Base-by-base conservation (phyloP, 768 basidiomycete genomes). In the Strobilomyces echinocephalus region DNA sequence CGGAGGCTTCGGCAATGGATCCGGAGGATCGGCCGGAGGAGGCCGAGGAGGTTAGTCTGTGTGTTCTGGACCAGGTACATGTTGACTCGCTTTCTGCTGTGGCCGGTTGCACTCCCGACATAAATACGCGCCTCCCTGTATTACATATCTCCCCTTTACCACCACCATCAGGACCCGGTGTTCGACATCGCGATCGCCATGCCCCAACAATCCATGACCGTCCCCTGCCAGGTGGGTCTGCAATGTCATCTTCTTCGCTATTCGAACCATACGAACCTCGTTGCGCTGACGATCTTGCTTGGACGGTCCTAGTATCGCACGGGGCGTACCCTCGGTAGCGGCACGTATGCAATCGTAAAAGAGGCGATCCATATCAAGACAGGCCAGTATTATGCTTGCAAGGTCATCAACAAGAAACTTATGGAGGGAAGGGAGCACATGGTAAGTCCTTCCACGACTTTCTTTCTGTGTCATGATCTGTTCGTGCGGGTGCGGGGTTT, bases 391-490 rank as follows among this genome's bases (percentile, higher is more conserved):
- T 98, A 88, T 77, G 97, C 95, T 20, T 97, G 95, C 82, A 99
- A 99, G 73, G 97, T 98, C 64, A 94, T 97, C 74, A 97, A 95
- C 84, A 98, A 98, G 80, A 93, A 95, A 66, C 83, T 97, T 54
- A 97, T 97, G 94, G 90, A 95, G 68, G 95, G 95, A 5, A 79
- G 95, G 58, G 95, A 98, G 73, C 85, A 95, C 69, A 98, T 99
- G 95, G 95, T 94, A 20, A 61, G 83, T 66, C 35, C 30, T 8
- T 46, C 52, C 35, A 40, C 26, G 36, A 30, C 42, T 20, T 55
- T 24, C 50, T 38, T 50, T 56, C 46, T 49, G 53, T 54, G 26
- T 53, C 47, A 36, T 55, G 39, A 50, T 54, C 46, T 34, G 45
- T 43, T 33, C 26, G 34, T 18, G 53, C 26, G 35, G 35, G 31